These are phyloP conservation scores for Euphorbia lathyris DNA, from an alignment of 345 rosid species.

Conservation along the genomic window DNA sequence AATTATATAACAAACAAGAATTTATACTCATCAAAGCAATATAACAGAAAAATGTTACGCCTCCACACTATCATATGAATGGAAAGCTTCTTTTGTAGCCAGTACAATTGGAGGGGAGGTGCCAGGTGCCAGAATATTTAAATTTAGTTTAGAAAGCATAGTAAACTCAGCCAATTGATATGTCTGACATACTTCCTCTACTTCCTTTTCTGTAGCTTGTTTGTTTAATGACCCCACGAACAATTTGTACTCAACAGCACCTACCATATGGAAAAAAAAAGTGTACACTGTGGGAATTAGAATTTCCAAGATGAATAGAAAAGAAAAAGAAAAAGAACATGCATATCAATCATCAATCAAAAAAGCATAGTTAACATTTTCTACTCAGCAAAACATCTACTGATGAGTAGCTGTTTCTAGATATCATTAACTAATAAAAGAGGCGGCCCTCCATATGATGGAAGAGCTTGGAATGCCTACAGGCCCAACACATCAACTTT, in stretches of 20 bases:
- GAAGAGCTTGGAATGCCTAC: too few relatives aligned
- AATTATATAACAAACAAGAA: neutral
- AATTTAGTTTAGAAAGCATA: conserved; percentile 5
- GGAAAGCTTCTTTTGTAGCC: neutral
- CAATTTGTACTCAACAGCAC: conserved; percentile 88
- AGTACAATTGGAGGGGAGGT: neutral
- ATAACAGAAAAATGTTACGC: neutral
- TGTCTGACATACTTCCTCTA: conserved; percentile 69
- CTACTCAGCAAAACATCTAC: neutral
- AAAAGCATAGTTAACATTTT: neutral
- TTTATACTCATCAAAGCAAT: neutral
- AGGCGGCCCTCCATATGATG: neutral
- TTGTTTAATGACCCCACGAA: conserved; percentile 91
- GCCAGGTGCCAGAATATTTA: neutral
- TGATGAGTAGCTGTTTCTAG: neutral
- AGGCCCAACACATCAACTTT: neutral
- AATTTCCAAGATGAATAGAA: neutral
- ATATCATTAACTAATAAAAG: neutral
- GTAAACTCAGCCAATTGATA: conserved; percentile 5
- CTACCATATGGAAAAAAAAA: conserved; percentile 35
- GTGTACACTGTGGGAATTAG: conserved; percentile 17
- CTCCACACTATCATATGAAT: neutral
- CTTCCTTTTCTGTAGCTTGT: conserved; percentile 92
- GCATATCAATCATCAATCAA: neutral
- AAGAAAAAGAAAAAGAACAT: neutral